Evolutionary conservation across 306 rosid genomes (phyloP).

Genomic region (Dalbergia oliveri): DNA sequence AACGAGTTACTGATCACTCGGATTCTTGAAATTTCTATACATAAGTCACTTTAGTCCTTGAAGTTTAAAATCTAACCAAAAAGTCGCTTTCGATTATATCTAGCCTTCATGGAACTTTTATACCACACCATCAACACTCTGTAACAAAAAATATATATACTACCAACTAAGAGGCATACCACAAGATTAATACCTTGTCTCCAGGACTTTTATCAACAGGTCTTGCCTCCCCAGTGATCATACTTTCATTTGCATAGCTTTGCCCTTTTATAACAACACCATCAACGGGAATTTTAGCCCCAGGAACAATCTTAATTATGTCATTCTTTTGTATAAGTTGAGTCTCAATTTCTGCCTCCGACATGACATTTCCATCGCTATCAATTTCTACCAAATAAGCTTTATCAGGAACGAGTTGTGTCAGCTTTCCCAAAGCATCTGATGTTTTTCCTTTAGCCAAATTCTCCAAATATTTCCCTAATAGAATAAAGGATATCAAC

Average conservation of each 20-base stretch:
- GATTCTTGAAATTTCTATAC: too few species aligned
- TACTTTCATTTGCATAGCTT: slow-evolving; percentile 95
- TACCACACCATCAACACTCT: too few species aligned
- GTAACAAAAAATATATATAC: background rate
- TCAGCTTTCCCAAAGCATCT: slow-evolving; percentile 87
- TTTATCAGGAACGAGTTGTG: slow-evolving; percentile 92
- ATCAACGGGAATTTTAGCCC: slow-evolving; percentile 89
- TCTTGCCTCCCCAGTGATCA: slow-evolving; percentile 96
- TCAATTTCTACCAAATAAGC: slow-evolving; percentile 73
- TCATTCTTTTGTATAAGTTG: slow-evolving; percentile 83
- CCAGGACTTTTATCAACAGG: slow-evolving; percentile 75
- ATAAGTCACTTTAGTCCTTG: too few species aligned
- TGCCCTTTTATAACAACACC: slow-evolving; percentile 85
- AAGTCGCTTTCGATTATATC: too few species aligned
- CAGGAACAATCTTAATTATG: slow-evolving; percentile 83
- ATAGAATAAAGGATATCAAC: slow-evolving; percentile 94
- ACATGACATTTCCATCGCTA: slow-evolving; percentile 63
- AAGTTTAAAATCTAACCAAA: too few species aligned
- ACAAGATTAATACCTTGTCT: slow-evolving; percentile 75
- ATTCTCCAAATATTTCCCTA: slow-evolving; percentile 92
- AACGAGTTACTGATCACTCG: slow-evolving; percentile 22
- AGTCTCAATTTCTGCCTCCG: slow-evolving; percentile 85
- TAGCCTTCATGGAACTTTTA: too few species aligned
- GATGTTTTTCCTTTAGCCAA: slow-evolving; percentile 94
- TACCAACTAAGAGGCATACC: slow-evolving; percentile 18